Evolutionary conservation across 208 protist species (phyloP).

Genomic region (Wallacemonas sp.): DNA sequence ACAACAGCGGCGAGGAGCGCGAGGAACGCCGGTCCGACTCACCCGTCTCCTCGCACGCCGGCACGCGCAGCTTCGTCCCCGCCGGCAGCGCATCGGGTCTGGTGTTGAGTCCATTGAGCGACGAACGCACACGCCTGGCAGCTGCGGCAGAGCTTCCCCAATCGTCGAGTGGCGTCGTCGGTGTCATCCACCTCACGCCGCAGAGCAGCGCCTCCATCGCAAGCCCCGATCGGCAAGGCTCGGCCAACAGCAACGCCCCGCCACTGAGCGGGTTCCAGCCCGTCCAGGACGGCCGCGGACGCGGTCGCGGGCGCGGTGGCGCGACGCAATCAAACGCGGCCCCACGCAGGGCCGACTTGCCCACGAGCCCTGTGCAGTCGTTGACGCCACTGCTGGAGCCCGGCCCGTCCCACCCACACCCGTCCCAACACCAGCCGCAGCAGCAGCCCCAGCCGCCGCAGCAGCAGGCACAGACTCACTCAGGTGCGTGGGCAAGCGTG

Average conservation of each 20-base stretch:
- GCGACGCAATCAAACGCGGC: neutral
- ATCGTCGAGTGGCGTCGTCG: neutral
- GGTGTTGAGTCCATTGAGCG: neutral
- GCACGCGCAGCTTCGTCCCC: constrained; percentile 1
- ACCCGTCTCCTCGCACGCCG: neutral
- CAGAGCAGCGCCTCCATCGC: too few species aligned
- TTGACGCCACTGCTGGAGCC: too few species aligned
- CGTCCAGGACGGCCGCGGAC: constrained; percentile 1
- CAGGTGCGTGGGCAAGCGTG: neutral
- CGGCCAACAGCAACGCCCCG: neutral
- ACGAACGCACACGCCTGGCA: too few species aligned
- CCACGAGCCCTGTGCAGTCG: too few species aligned
- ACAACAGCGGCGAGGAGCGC: neutral
- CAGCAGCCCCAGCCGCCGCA: neutral
- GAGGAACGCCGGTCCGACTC: constrained; percentile 3
- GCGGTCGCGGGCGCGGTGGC: neutral
- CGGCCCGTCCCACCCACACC: neutral
- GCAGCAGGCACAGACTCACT: neutral
- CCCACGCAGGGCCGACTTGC: too few species aligned
- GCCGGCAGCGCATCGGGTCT: neutral
- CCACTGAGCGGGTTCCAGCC: constrained; percentile 9
- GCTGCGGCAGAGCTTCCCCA: neutral
- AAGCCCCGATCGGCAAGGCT: too few species aligned
- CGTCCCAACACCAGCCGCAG: neutral
- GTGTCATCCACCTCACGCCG: constrained; percentile 1